These are phyloP conservation scores for Hordeum marinum DNA, from an alignment of 176 grass and related monocot genomes.

Conservation along the genomic window DNA sequence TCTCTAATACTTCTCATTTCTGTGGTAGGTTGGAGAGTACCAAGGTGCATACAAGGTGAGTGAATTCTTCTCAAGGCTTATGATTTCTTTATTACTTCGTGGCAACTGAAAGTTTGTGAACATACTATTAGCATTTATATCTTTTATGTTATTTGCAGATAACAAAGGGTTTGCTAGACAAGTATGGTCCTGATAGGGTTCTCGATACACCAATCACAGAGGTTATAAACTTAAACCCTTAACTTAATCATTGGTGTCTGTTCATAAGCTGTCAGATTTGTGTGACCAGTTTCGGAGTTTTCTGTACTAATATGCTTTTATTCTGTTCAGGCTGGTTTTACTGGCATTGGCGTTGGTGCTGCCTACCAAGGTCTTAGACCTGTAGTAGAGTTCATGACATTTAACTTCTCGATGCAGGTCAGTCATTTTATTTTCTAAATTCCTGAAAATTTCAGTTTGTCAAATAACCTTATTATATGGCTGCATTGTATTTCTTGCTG, in stretches of 20 bases:
- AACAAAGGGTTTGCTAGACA: conserved; percentile 93
- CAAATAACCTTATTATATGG: not conserved
- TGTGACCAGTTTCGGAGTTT: not conserved
- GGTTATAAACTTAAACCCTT: conserved; percentile 28
- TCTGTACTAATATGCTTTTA: not conserved
- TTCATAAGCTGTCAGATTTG: not conserved
- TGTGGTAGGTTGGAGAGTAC: conserved; percentile 84
- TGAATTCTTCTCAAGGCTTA: conserved; percentile 6
- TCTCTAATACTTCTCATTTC: conserved; percentile 12
- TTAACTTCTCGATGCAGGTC: conserved; percentile 99
- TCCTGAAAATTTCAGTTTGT: not conserved
- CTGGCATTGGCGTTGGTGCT: conserved; percentile 94
- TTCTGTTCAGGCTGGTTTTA: conserved; percentile 83
- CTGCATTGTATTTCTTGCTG: not conserved
- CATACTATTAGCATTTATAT: not conserved
- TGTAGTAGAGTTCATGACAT: conserved; percentile 96
- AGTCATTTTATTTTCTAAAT: not conserved
- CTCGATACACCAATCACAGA: conserved; percentile 97
- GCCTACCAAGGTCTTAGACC: conserved; percentile 94
- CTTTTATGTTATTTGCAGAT: conserved; percentile 50
- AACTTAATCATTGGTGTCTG: not conserved
- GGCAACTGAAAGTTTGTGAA: not conserved
- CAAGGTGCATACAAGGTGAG: conserved; percentile 96
- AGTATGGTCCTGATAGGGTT: conserved; percentile 98
- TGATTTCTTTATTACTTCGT: not conserved